Conservation (phyloP, 2,329 filamentous ascomycete genomes). For the Pseudogymnoascus sp. region DNA sequence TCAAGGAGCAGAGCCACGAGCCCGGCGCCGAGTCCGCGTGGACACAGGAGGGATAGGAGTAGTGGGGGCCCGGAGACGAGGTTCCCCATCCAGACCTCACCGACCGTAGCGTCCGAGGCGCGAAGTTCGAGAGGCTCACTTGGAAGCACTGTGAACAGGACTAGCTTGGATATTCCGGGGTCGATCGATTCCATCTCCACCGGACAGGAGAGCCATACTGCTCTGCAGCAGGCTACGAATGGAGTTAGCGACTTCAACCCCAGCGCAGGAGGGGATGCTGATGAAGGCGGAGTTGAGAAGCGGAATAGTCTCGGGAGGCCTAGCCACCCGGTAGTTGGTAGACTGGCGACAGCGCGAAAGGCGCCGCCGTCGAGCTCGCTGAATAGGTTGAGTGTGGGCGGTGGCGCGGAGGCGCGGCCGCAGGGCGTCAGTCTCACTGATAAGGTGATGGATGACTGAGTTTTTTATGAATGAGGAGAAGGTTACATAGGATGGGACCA, state of each 20-base stretch:
- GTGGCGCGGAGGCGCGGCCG: slow-evolving; percentile 29
- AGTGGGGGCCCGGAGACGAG: slow-evolving; percentile 65
- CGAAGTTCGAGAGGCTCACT: slow-evolving; percentile 25
- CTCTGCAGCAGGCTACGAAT: slow-evolving; percentile 21
- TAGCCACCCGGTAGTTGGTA: slow-evolving; percentile 42
- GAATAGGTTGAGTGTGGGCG: slow-evolving; percentile 27
- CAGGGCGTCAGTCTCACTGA: slow-evolving; percentile 62
- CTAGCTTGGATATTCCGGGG: slow-evolving; percentile 73
- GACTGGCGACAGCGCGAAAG: slow-evolving; percentile 35
- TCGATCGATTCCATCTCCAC: slow-evolving; percentile 11
- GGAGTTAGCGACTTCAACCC: slow-evolving; percentile 9
- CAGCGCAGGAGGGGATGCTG: not conserved
- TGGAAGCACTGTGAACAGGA: slow-evolving; percentile 35
- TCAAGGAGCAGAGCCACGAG: slow-evolving; percentile 67
- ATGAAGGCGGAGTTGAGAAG: slow-evolving; percentile 43
- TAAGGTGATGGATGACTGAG: slow-evolving; percentile 68
- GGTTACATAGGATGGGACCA: not conserved
- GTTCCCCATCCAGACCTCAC: slow-evolving; percentile 72
- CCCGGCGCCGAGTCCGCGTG: slow-evolving; percentile 54
- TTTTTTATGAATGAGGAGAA: not conserved
- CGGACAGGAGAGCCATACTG: not conserved
- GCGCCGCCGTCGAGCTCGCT: slow-evolving; percentile 26
- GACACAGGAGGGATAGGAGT: slow-evolving; percentile 75
- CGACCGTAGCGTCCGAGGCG: slow-evolving; percentile 43
- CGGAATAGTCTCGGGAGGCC: slow-evolving; percentile 56